These are phyloP conservation scores for Colletotrichum gigasporum DNA, from an alignment of 2,329 filamentous ascomycete species.

Conservation along the genomic window DNA sequence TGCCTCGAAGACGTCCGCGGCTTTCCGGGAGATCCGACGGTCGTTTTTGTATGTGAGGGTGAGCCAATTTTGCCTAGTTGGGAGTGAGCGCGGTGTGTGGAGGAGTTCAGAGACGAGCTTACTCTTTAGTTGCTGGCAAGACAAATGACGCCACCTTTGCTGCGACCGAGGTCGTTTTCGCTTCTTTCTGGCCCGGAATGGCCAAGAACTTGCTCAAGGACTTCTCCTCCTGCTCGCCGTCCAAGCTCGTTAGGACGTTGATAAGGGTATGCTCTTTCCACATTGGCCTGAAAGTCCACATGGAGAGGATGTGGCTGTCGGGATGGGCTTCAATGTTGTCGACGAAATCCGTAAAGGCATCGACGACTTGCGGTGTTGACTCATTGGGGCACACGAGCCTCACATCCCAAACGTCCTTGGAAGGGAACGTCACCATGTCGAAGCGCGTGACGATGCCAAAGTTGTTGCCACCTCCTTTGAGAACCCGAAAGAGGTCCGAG, in stretches of 20 bases:
- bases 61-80: background rate
- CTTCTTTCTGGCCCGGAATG: background rate
- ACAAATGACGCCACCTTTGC: background rate
- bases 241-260: background rate
- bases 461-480: slow-evolving; percentile 58
- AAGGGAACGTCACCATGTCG: slow-evolving; percentile 29
- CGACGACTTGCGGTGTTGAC: background rate
- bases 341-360: background rate
- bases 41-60: slow-evolving; percentile 32
- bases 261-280: background rate
- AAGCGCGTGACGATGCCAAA: slow-evolving; percentile 49
- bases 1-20: slow-evolving; percentile 22
- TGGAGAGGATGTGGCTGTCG: background rate
- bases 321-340: background rate
- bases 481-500: slow-evolving; percentile 52
- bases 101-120: no score
- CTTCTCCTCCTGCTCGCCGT: background rate
- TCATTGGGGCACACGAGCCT: background rate
- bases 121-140: background rate
- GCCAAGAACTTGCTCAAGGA: background rate
- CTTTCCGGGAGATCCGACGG: slow-evolving; percentile 23
- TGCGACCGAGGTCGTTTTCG: background rate
- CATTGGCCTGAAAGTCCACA: background rate
- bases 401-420: background rate
- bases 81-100: background rate